These are phyloP conservation scores for Solanum appendiculatum DNA, from an alignment of 257 asterid genomes.

Conservation along the genomic window DNA sequence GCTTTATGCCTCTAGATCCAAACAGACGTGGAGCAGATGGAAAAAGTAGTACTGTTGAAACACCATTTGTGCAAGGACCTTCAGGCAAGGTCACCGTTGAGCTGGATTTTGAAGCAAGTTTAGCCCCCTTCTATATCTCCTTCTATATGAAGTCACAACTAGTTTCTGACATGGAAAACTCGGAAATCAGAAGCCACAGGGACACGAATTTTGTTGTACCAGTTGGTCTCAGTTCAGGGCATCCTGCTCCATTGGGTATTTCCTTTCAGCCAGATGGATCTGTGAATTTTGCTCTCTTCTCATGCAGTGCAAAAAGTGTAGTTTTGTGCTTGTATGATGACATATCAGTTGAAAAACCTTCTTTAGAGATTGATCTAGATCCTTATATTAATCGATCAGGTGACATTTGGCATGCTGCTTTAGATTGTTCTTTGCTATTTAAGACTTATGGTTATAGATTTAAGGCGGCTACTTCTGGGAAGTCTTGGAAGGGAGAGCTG, in stretches of 20 bases:
- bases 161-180: conserved; percentile 10
- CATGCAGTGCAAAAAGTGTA: conserved; percentile 53
- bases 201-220: conserved; percentile 67
- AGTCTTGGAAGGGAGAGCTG: conserved; percentile 22
- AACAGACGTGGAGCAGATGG: conserved; percentile 20
- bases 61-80: conserved; percentile 42
- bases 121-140: conserved; percentile 67
- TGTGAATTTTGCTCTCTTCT: conserved; percentile 61
- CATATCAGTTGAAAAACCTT: conserved; percentile 38
- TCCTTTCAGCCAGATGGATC: conserved; percentile 50
- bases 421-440: conserved; percentile 40
- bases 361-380: conserved; percentile 88
- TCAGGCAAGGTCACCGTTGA: conserved; percentile 35
- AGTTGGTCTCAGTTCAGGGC: conserved; percentile 78
- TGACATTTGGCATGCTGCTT: conserved; percentile 75
- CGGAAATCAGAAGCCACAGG: conserved; percentile 61
- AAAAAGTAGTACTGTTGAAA: conserved; percentile 22
- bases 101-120: conserved; percentile 52
- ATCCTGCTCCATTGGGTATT: conserved; percentile 64
- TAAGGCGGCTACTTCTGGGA: conserved; percentile 21
- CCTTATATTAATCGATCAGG: conserved; percentile 77
- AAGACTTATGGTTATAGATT: conserved; percentile 75
- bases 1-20: conserved; percentile 40
- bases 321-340: conserved; percentile 69
- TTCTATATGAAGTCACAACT: conserved; percentile 37